Conservation (phyloP, 306 rosid species). For the Lablab purpureus region DNA sequence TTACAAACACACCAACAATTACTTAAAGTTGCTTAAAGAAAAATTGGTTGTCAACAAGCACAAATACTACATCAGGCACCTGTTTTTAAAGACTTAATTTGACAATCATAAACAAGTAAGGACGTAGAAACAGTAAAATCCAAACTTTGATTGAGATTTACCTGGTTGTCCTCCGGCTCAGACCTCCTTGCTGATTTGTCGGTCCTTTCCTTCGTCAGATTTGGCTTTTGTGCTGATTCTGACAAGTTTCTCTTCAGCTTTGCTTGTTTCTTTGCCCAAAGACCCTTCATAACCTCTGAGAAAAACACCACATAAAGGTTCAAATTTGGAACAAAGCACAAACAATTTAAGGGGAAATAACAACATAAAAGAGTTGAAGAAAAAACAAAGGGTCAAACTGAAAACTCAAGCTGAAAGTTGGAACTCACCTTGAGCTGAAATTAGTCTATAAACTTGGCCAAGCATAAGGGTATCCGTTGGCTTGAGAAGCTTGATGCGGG, state of each 20-base stretch:
- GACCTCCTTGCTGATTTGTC: conserved; percentile 54
- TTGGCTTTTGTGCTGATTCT: conserved; percentile 59
- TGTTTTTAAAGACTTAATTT: conserved; percentile 5
- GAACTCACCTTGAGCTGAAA: conserved; percentile 78
- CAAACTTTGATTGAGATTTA: conserved; percentile 46
- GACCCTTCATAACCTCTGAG: conserved; percentile 86
- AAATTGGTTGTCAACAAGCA: conserved; percentile 32
- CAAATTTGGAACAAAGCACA: conserved; percentile 26
- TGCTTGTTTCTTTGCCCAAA: conserved; percentile 88
- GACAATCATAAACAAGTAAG: conserved; percentile 16
- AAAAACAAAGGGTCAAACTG: conserved; percentile 5
- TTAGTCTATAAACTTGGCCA: conserved; percentile 94
- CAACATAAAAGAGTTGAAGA: neutral
- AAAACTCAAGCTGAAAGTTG: conserved; percentile 19
- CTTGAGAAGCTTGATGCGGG: conserved; percentile 93
- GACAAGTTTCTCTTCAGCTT: conserved; percentile 67
- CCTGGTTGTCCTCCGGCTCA: conserved; percentile 66
- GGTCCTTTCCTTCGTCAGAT: conserved; percentile 53
- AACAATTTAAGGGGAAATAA: neutral
- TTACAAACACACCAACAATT: conserved; percentile 18
- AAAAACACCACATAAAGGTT: conserved; percentile 36
- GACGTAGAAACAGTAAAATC: conserved; percentile 21
- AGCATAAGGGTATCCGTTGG: conserved; percentile 90
- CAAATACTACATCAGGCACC: conserved; percentile 16
- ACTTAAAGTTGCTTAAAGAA: conserved; percentile 9